Base-by-base conservation (phyloP, 2,329 filamentous ascomycete species). In the Emmonsia crescens region DNA sequence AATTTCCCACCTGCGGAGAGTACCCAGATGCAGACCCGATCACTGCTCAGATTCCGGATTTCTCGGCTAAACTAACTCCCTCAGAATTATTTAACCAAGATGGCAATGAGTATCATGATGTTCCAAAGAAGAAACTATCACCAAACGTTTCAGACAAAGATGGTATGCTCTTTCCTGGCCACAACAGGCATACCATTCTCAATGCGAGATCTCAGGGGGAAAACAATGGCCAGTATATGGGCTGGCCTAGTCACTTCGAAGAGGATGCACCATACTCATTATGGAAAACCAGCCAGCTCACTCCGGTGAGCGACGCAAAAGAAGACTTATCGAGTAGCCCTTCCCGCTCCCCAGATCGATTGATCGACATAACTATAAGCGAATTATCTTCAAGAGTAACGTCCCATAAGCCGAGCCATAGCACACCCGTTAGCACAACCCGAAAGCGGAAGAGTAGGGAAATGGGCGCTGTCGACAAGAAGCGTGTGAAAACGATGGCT, bases 401-500 rank as follows among this genome's bases (percentile, higher is more conserved):
- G n/a, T 14, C 40, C n/a, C 9, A 38, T 21, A 60, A 54, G 14
- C 14, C 24, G 10, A 44, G 19, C 42, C 31, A 24, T 19, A 21
- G 10, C 31, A 58, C 57, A 14, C 31, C 19, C 54, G 14, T 16
- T 16, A n/a, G 68, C 46, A 70, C 70, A 2, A 68, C 72, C 10
- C 69, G 73, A 60, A 75, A 73, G 65, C 73, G 74, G 62, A 75
- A 74, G 64, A 71, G 71, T 61, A 69, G 71, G 46, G 69, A 64
- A 38, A 36, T 24, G 19, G 24, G 33, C 14, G 69, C 66, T 29
- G 51, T 73, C 14, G 72, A 74, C 9, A 68, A 73, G 36, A 66
- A 65, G 16, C 65, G 64, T 24, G 31, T 27, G 27, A 63, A 64
- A 57, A 62, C 70, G 4, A 72, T 71, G 60, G 72, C 74, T 24